Evolutionary conservation across 495 filamentous ascomycete species (phyloP).

Genomic region (Collariella sp.): DNA sequence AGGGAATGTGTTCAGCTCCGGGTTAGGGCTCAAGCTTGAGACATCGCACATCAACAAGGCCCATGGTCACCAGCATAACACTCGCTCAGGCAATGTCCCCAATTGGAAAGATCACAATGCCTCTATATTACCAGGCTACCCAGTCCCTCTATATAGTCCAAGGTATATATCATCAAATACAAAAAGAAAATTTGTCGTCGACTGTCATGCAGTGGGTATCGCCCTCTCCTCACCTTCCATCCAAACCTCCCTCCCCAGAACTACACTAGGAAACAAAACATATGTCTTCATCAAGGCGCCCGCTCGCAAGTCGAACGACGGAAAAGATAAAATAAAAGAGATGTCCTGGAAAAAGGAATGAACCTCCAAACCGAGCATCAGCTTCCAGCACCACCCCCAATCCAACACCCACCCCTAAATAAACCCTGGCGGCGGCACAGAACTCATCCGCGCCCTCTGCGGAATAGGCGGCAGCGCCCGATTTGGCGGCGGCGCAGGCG

Average conservation of each 20-base stretch:
- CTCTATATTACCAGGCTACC: background rate
- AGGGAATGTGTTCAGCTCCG: too few relatives aligned
- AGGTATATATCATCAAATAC: background rate
- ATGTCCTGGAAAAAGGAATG: background rate
- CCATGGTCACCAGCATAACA: too few relatives aligned
- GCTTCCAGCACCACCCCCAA: background rate
- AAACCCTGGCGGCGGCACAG: conserved; percentile 12
- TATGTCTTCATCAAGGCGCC: background rate
- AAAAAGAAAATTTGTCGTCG: background rate
- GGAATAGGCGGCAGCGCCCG: conserved; percentile 57
- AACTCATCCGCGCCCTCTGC: conserved; percentile 1
- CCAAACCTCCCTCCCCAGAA: background rate
- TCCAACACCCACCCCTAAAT: background rate
- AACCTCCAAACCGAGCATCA: background rate
- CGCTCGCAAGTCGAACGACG: background rate
- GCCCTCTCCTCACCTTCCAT: background rate
- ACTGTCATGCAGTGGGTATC: conserved; percentile 11
- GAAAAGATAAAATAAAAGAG: too few relatives aligned
- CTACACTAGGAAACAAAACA: background rate
- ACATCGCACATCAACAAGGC: too few relatives aligned
- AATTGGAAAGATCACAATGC: too few relatives aligned
- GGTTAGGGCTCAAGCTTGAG: too few relatives aligned
- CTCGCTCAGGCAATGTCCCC: too few relatives aligned
- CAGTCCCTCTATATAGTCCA: background rate
- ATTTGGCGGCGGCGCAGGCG: conserved; percentile 54